phyloP scores from a whole-genome alignment of 148 eudicot genomes.

The Pharnaceum exiguum region DNA sequence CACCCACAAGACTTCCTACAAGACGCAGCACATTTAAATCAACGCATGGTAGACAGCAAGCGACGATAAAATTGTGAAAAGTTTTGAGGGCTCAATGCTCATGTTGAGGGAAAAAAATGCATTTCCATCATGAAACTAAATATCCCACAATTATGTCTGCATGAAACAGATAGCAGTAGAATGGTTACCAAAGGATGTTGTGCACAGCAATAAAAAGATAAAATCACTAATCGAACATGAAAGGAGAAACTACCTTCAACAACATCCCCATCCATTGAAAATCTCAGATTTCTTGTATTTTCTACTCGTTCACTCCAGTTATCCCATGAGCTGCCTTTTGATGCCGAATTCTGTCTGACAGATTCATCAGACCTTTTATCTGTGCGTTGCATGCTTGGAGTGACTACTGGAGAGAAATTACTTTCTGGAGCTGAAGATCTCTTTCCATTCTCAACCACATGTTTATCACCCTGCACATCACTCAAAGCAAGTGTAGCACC shows the following conservation, averaged over 20 bases:
- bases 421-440: conserved; percentile 21
- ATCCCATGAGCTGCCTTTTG: conserved; percentile 50
- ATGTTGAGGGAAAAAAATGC: no score
- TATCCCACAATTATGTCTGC: no score
- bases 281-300: conserved; percentile 64
- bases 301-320: conserved; percentile 84
- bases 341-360: conserved; percentile 14
- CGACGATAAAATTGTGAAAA: neutral
- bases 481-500: conserved; percentile 15
- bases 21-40: conserved; percentile 4
- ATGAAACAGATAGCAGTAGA: neutral
- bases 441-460: conserved; percentile 20
- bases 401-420: conserved; percentile 8
- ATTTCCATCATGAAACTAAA: neutral
- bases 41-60: conserved; percentile 3
- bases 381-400: conserved; percentile 17
- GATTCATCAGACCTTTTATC: conserved; percentile 19
- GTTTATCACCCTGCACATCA: conserved; percentile 15
- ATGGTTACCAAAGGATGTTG: neutral
- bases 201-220: neutral
- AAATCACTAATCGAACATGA: conserved; percentile 25
- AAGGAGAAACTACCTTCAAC: conserved; percentile 26
- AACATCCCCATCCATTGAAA: conserved; percentile 73
- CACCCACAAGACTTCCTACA: conserved; percentile 33
- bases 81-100: no score